phyloP scores from a whole-genome alignment of 805 yeast species.

The Saccharomycopsis fodiens region DNA sequence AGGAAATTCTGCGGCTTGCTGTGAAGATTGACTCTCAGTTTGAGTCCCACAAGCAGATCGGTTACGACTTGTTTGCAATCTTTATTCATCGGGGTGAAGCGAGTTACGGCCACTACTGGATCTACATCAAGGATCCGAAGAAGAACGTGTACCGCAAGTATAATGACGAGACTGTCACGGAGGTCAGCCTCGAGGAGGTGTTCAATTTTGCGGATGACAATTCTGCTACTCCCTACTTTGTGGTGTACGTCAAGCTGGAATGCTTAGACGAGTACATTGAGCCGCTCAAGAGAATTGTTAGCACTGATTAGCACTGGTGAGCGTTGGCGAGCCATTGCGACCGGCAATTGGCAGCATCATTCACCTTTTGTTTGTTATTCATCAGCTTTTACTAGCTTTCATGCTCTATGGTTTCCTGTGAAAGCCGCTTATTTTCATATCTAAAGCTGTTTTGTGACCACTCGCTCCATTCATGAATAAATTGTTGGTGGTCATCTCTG shows the following conservation, averaged over 20 bases:
- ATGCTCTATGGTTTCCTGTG: too few species aligned
- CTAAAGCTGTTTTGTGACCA: too few species aligned
- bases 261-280: slow-evolving; percentile 45
- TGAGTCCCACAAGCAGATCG: slow-evolving; percentile 49
- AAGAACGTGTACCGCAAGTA: slow-evolving; percentile 73
- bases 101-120: slow-evolving; percentile 95
- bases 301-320: not conserved
- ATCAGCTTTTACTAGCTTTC: too few species aligned
- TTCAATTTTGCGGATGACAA: slow-evolving; percentile 59
- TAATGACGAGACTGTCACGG: slow-evolving; percentile 92
- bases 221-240: slow-evolving; percentile 89
- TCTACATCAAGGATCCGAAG: slow-evolving; percentile 75
- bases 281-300: slow-evolving; percentile 57
- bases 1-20: slow-evolving; percentile 38
- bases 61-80: slow-evolving; percentile 81
- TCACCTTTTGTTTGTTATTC: too few species aligned
- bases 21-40: slow-evolving; percentile 52
- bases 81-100: slow-evolving; percentile 96
- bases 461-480: too few species aligned
- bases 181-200: slow-evolving; percentile 53
- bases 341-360: too few species aligned
- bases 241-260: slow-evolving; percentile 73
- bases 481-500: too few species aligned
- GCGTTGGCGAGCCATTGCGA: too few species aligned
- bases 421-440: too few species aligned